These are phyloP conservation scores for Gloeostereum incarnatum DNA, from an alignment of 768 basidiomycete genomes.

Conservation along the genomic window DNA sequence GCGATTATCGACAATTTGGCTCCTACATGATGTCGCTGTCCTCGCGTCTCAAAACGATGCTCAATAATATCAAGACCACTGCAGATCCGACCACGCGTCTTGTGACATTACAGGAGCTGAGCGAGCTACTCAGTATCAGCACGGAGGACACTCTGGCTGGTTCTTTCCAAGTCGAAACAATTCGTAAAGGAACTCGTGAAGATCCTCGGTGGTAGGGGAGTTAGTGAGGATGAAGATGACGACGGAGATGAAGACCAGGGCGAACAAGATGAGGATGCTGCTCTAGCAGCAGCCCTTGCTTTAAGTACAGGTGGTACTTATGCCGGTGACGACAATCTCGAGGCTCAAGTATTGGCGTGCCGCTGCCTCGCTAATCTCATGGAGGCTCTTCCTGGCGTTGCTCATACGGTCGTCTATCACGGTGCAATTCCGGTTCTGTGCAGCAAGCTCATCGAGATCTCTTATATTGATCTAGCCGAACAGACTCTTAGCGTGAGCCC, in stretches of 20 bases:
- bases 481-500: slow-evolving; percentile 96
- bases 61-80: slow-evolving; percentile 79
- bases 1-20: slow-evolving; percentile 81
- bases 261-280: slow-evolving; percentile 76
- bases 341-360: slow-evolving; percentile 94
- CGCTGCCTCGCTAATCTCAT: slow-evolving; percentile 95
- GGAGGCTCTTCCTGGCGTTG: slow-evolving; percentile 96
- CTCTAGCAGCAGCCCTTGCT: slow-evolving; percentile 80
- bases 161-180: slow-evolving; percentile 88
- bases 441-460: slow-evolving; percentile 94
- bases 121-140: slow-evolving; percentile 90
- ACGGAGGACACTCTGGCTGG: slow-evolving; percentile 96
- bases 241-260: slow-evolving; percentile 52
- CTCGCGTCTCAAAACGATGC: slow-evolving; percentile 81
- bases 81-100: slow-evolving; percentile 83
- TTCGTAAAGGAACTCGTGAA: slow-evolving; percentile 89
- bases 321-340: slow-evolving; percentile 79
- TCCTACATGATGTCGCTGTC: slow-evolving; percentile 91
- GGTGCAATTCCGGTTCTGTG: slow-evolving; percentile 98
- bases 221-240: slow-evolving; percentile 64
- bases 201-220: slow-evolving; percentile 77
- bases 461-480: slow-evolving; percentile 96
- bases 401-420: slow-evolving; percentile 96
- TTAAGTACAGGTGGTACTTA: slow-evolving; percentile 63
- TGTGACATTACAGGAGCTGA: slow-evolving; percentile 87